phyloP scores from a whole-genome alignment of 1,139 yeast genomes.

The Meyerozyma elateridarum region DNA sequence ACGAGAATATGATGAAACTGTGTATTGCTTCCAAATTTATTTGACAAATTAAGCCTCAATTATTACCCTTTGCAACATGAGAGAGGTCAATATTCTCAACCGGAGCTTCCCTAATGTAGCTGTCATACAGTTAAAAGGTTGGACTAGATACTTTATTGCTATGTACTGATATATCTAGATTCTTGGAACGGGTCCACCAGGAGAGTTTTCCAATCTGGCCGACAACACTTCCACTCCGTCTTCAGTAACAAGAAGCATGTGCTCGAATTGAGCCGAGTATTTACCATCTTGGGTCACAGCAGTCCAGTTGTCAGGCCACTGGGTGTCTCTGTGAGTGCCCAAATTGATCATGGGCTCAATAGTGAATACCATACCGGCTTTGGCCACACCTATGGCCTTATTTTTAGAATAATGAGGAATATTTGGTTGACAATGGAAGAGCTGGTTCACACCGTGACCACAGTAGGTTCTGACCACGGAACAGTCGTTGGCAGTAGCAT shows the following conservation, averaged over 20 bases:
- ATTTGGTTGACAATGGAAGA: constrained; percentile 91
- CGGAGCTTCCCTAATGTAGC: no score
- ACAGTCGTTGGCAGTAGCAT: constrained; percentile 73
- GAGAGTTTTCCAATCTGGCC: constrained; percentile 48
- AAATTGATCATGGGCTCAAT: constrained; percentile 96
- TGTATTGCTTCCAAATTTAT: no score
- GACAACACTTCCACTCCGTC: constrained; percentile 90
- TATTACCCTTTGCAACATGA: no score
- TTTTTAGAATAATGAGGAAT: constrained; percentile 93
- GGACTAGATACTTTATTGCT: neutral
- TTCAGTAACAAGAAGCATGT: constrained; percentile 87
- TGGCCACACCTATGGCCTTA: constrained; percentile 90
- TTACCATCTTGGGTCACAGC: constrained; percentile 85
- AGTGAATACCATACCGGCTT: constrained; percentile 95
- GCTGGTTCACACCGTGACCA: constrained; percentile 88
- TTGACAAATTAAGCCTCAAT: no score
- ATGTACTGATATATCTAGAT: constrained; percentile 19
- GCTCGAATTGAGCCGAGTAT: constrained; percentile 91
- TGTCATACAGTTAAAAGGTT: neutral
- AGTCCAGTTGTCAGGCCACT: constrained; percentile 99
- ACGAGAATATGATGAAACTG: no score
- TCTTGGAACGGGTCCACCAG: constrained; percentile 82
- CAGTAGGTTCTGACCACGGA: constrained; percentile 88
- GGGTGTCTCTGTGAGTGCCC: constrained; percentile 76
- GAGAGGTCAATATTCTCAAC: no score